Evolutionary conservation across 2,329 filamentous ascomycete species (phyloP).

Genomic region (Ceratocystis albifundus): DNA sequence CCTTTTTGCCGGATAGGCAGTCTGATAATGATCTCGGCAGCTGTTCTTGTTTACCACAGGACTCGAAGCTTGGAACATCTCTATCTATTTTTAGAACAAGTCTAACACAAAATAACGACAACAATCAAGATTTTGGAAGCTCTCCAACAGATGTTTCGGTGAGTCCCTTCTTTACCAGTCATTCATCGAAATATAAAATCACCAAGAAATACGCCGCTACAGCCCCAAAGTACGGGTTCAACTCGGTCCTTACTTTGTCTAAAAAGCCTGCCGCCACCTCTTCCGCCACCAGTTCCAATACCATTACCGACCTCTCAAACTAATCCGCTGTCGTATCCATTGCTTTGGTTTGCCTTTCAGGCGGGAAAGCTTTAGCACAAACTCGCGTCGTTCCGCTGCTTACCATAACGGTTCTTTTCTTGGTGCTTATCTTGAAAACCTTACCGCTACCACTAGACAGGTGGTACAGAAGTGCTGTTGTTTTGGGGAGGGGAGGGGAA

Average conservation of each 20-base stretch:
- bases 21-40: too few relatives aligned
- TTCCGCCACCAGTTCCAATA: neutral
- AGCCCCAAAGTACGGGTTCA: neutral
- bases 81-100: neutral
- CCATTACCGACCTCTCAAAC: neutral
- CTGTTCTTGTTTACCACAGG: neutral
- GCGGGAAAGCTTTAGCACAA: neutral
- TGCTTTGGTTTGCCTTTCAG: neutral
- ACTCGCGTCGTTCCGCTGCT: neutral
- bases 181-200: constrained; percentile 8
- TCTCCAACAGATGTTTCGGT: neutral
- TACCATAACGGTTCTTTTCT: neutral
- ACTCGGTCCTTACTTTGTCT: neutral
- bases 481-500: neutral
- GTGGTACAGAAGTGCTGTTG: neutral
- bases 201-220: constrained; percentile 5
- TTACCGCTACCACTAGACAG: neutral
- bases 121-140: neutral
- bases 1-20: neutral
- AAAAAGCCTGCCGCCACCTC: neutral
- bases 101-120: neutral
- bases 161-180: constrained; percentile 2
- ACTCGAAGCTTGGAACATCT: neutral
- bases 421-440: neutral
- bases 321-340: neutral